phyloP scores from a whole-genome alignment of 495 filamentous ascomycete genomes.

The Penicillium crystallinum region DNA sequence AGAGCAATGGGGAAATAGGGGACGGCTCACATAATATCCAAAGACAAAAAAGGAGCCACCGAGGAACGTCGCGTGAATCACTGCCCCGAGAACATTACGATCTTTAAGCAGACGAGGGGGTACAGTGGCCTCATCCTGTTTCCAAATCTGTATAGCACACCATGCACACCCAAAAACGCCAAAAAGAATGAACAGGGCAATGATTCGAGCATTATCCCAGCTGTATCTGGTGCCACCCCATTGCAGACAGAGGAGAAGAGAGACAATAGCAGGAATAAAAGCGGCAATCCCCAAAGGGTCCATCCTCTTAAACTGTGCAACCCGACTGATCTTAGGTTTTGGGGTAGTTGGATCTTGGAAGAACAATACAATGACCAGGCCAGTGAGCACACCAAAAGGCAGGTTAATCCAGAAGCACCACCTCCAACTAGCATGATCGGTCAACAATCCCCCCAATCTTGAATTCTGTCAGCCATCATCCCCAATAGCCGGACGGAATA shows the following conservation, averaged over 20 bases:
- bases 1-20: background rate
- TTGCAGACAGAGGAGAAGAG: slow-evolving; percentile 70
- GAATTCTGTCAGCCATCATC: background rate
- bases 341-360: slow-evolving; percentile 51
- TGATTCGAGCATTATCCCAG: slow-evolving; percentile 62
- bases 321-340: slow-evolving; percentile 31
- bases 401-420: slow-evolving; percentile 65
- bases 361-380: slow-evolving; percentile 52
- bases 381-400: slow-evolving; percentile 62
- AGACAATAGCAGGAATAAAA: slow-evolving; percentile 69
- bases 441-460: slow-evolving; percentile 51
- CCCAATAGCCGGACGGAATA: background rate
- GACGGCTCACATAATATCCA: slow-evolving; percentile 47
- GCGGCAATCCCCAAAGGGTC: slow-evolving; percentile 61
- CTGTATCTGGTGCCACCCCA: slow-evolving; percentile 73
- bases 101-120: slow-evolving; percentile 67
- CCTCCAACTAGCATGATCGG: slow-evolving; percentile 54
- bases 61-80: slow-evolving; percentile 51
- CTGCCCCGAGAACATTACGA: slow-evolving; percentile 55
- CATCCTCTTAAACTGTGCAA: slow-evolving; percentile 51
- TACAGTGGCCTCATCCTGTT: slow-evolving; percentile 70
- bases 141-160: slow-evolving; percentile 58
- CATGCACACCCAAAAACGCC: slow-evolving; percentile 59
- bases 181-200: slow-evolving; percentile 64
- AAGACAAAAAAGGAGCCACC: slow-evolving; percentile 62